phyloP scores from a whole-genome alignment of 495 filamentous ascomycete genomes.

The Cercophora samala region DNA sequence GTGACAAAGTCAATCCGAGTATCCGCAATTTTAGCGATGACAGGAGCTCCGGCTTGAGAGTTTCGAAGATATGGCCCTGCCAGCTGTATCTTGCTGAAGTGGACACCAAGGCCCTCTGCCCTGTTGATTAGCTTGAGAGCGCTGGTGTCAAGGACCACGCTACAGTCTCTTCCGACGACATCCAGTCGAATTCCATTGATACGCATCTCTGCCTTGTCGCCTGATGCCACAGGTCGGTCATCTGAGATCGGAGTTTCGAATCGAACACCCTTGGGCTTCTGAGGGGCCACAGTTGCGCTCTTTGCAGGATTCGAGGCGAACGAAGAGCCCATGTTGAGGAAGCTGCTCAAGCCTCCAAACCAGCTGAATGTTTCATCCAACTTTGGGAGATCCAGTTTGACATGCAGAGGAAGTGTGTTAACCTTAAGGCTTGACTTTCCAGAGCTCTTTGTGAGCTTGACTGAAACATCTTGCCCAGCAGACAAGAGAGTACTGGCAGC shows the following conservation, averaged over 20 bases:
- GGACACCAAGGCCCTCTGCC: slow-evolving; percentile 62
- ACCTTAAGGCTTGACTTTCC: slow-evolving; percentile 60
- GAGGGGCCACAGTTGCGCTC: slow-evolving; percentile 35
- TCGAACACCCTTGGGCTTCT: slow-evolving; percentile 61
- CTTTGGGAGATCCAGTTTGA: slow-evolving; percentile 73
- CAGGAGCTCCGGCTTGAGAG: slow-evolving; percentile 48
- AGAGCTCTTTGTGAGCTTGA: slow-evolving; percentile 54
- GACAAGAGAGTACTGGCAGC: slow-evolving; percentile 54
- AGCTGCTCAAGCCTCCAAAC: slow-evolving; percentile 89
- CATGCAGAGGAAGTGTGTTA: slow-evolving; percentile 74
- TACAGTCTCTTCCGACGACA: slow-evolving; percentile 72
- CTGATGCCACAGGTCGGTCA: slow-evolving; percentile 43
- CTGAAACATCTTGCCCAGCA: slow-evolving; percentile 60
- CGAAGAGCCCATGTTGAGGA: slow-evolving; percentile 82
- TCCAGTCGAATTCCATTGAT: slow-evolving; percentile 72
- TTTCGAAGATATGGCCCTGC: slow-evolving; percentile 62
- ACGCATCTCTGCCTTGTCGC: slow-evolving; percentile 69
- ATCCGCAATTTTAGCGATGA: slow-evolving; percentile 52
- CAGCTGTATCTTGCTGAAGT: slow-evolving; percentile 71
- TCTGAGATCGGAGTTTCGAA: slow-evolving; percentile 59
- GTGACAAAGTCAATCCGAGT: slow-evolving; percentile 71
- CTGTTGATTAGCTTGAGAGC: slow-evolving; percentile 76
- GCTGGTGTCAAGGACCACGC: slow-evolving; percentile 67
- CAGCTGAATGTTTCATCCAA: slow-evolving; percentile 83
- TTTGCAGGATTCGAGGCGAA: slow-evolving; percentile 57